phyloP scores from a whole-genome alignment of 495 filamentous ascomycete genomes.

The Durotheca rogersii region DNA sequence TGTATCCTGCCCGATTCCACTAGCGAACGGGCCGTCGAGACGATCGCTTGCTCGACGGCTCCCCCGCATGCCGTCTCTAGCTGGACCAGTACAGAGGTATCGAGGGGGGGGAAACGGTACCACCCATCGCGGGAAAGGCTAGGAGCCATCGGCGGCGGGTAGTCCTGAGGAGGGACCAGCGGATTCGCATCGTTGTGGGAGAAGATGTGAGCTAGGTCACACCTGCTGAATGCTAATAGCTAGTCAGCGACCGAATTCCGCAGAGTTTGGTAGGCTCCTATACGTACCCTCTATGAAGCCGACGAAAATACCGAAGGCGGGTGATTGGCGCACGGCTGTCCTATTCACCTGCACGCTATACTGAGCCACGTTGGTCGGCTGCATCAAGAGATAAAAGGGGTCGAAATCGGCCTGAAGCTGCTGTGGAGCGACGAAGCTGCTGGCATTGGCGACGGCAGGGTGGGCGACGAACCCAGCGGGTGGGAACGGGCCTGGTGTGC shows the following conservation, averaged over 20 bases:
- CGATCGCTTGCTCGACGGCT: conserved; percentile 12
- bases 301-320: conserved; percentile 6
- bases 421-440: no score
- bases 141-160: no score
- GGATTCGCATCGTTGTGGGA: not conserved
- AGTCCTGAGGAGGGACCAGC: no score
- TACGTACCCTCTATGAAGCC: conserved; percentile 19
- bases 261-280: no score
- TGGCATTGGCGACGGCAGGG: no score
- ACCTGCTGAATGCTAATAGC: conserved; percentile 7
- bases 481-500: not conserved
- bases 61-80: not conserved
- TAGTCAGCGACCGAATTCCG: conserved; percentile 2
- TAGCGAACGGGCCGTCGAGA: conserved; percentile 12
- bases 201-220: not conserved
- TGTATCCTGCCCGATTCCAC: conserved; percentile 4
- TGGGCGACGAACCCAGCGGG: no score
- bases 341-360: not conserved
- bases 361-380: not conserved
- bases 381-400: not conserved
- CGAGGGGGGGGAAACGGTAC: no score
- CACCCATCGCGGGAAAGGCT: no score
- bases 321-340: not conserved
- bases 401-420: not conserved
- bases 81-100: no score